Percentiles rank a stretch among this genome's conserved stretches.
Evolutionary conservation across 2,329 filamentous ascomycete genomes (phyloP).

Genomic region (Cladophialophora chaetospira): DNA sequence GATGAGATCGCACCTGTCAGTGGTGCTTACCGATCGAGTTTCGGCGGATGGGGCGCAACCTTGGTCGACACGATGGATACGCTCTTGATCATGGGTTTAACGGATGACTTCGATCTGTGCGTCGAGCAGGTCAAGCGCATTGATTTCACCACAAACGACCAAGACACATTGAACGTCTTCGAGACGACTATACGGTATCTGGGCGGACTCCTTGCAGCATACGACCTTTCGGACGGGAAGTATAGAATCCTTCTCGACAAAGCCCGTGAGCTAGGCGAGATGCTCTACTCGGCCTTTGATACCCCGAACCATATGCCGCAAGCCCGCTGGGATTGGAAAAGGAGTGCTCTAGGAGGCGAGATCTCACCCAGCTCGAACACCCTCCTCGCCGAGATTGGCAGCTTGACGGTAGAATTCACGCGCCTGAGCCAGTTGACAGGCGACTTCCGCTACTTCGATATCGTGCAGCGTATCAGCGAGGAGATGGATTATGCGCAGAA

Average conservation of each 20-base stretch:
- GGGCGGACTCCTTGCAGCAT: constrained; percentile 74
- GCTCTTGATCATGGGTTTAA: constrained; percentile 72
- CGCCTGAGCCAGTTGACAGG: constrained; percentile 43
- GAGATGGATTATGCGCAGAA: constrained; percentile 39
- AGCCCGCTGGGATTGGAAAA: constrained; percentile 50
- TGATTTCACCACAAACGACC: constrained; percentile 53
- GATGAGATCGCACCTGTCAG: constrained; percentile 65
- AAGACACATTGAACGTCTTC: constrained; percentile 70
- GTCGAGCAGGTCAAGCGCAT: constrained; percentile 59
- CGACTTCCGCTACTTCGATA: constrained; percentile 43
- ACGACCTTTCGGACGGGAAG: constrained; percentile 54
- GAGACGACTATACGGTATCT: constrained; percentile 90
- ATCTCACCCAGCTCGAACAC: constrained; percentile 55
- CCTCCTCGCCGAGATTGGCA: constrained; percentile 49
- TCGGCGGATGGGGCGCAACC: constrained; percentile 68
- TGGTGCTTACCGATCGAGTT: constrained; percentile 56
- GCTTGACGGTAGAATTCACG: constrained; percentile 46
- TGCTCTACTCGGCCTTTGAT: constrained; percentile 53
- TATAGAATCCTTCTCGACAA: constrained; percentile 54
- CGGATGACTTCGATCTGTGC: constrained; percentile 65
- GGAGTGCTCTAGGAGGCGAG: constrained; percentile 58
- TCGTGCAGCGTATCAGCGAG: constrained; percentile 40
- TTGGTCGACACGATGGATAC: constrained; percentile 69
- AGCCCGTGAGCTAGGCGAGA: constrained; percentile 56
- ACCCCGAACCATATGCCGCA: constrained; percentile 37